Evolutionary conservation across 2,329 filamentous ascomycete genomes (phyloP).

Genomic region (Bipolaris gigantea): DNA sequence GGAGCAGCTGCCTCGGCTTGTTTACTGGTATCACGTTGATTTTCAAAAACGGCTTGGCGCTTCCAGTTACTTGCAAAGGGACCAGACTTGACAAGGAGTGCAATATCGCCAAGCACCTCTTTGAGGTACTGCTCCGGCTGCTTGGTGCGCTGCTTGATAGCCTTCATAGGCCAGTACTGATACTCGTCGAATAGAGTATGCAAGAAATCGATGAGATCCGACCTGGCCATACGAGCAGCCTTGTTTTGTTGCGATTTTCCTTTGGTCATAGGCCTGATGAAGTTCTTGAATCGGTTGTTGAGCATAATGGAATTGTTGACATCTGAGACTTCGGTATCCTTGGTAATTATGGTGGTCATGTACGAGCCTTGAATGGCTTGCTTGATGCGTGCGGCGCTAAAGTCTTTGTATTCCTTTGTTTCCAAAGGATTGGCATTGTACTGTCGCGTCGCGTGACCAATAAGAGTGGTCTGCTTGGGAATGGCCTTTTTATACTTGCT

Average conservation of each 20-base stretch:
- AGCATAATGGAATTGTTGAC: conserved; percentile 31
- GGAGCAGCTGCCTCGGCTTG: conserved; percentile 33
- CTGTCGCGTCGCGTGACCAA: conserved; percentile 62
- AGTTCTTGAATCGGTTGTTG: conserved; percentile 39
- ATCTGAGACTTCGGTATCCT: conserved; percentile 28
- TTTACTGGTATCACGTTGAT: conserved; percentile 46
- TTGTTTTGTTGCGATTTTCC: conserved; percentile 60
- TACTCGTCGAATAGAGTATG: conserved; percentile 82
- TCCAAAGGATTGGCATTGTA: conserved; percentile 55
- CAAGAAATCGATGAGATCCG: conserved; percentile 83
- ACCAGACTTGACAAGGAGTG: conserved; percentile 78
- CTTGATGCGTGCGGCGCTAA: conserved; percentile 46
- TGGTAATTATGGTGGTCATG: conserved; percentile 35
- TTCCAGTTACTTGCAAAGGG: conserved; percentile 85
- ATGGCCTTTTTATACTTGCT: conserved; percentile 43
- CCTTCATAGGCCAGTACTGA: conserved; percentile 92
- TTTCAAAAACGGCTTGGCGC: conserved; percentile 68
- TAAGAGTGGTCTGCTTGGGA: conserved; percentile 55
- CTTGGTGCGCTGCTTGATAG: conserved; percentile 72
- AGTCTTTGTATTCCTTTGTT: conserved; percentile 48
- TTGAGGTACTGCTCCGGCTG: conserved; percentile 95
- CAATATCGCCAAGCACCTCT: conserved; percentile 79
- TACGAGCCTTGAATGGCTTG: conserved; percentile 51
- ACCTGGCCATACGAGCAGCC: conserved; percentile 83
- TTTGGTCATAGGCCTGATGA: conserved; percentile 31